Percentiles rank a stretch among this genome's conserved stretches.
These are phyloP conservation scores for Penicillium chermesinum DNA, from an alignment of 495 filamentous ascomycete species.

Conservation along the genomic window DNA sequence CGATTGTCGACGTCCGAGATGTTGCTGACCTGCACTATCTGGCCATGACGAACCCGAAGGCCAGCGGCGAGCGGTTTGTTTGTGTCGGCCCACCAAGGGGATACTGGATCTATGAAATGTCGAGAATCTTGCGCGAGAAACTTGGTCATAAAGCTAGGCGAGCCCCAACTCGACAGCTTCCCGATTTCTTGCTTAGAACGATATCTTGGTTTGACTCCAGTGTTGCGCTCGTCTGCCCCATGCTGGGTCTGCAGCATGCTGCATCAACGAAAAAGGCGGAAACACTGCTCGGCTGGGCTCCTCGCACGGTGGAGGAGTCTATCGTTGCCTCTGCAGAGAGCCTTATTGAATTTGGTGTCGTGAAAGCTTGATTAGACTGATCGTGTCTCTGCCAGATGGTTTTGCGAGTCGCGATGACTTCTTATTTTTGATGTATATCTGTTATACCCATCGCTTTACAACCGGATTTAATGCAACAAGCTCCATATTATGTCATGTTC, in stretches of 20 bases:
- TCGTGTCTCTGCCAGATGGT: neutral
- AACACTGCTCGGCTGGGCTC: slow-evolving; percentile 8
- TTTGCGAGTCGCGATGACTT: neutral
- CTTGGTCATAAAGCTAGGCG: slow-evolving; percentile 5
- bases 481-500: no score
- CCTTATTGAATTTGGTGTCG: neutral
- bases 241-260: neutral
- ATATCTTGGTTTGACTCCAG: slow-evolving; percentile 4
- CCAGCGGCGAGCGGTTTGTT: slow-evolving; percentile 7
- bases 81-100: slow-evolving; percentile 3
- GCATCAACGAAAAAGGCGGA: slow-evolving; percentile 8
- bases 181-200: slow-evolving; percentile 1
- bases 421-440: neutral
- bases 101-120: slow-evolving; percentile 1
- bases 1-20: slow-evolving; percentile 11
- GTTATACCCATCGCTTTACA: neutral
- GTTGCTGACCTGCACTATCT: slow-evolving; percentile 9
- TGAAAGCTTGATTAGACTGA: slow-evolving; percentile 1
- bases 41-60: slow-evolving; percentile 9
- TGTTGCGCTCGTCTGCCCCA: slow-evolving; percentile 4
- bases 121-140: slow-evolving; percentile 1
- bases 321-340: slow-evolving; percentile 8
- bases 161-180: slow-evolving; percentile 4
- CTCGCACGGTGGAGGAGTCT: slow-evolving; percentile 5
- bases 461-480: neutral